phyloP scores from a whole-genome alignment of 225 moss, liverwort and hornwort genomes.

The Sphagnum contortum region DNA sequence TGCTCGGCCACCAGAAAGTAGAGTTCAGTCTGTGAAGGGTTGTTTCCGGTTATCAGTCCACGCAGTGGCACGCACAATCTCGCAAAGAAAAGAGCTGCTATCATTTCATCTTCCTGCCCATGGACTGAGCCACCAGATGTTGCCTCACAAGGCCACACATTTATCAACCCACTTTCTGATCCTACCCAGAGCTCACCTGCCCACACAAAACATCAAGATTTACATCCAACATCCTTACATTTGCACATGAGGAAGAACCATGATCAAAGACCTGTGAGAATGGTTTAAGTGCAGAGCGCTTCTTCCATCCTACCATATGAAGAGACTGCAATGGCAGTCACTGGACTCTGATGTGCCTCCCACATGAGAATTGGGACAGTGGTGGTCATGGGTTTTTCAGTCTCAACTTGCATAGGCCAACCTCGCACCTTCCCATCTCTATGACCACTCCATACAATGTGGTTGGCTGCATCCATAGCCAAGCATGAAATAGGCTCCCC shows the following conservation, averaged over 20 bases:
- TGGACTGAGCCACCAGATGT: constrained; percentile 37
- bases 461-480: constrained; percentile 61
- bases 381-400: constrained; percentile 20
- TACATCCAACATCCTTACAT: neutral
- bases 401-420: constrained; percentile 47
- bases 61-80: constrained; percentile 51
- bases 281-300: too few species aligned
- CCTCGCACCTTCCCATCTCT: constrained; percentile 77
- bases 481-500: constrained; percentile 64
- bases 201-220: neutral
- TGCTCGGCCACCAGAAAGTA: constrained; percentile 74
- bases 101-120: constrained; percentile 35
- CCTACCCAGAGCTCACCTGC: constrained; percentile 96
- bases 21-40: constrained; percentile 65
- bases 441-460: constrained; percentile 88
- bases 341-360: constrained; percentile 59
- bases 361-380: constrained; percentile 50
- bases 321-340: constrained; percentile 43
- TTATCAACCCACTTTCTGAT: constrained; percentile 76
- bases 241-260: neutral
- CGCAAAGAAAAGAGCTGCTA: constrained; percentile 35
- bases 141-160: constrained; percentile 77
- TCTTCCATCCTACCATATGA: constrained; percentile 31
- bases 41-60: constrained; percentile 28
- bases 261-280: too few species aligned